Percentiles rank a stretch among this genome's conserved stretches.
These are phyloP conservation scores for Crithidia thermophila DNA, from an alignment of 208 protist genomes.

Conservation along the genomic window DNA sequence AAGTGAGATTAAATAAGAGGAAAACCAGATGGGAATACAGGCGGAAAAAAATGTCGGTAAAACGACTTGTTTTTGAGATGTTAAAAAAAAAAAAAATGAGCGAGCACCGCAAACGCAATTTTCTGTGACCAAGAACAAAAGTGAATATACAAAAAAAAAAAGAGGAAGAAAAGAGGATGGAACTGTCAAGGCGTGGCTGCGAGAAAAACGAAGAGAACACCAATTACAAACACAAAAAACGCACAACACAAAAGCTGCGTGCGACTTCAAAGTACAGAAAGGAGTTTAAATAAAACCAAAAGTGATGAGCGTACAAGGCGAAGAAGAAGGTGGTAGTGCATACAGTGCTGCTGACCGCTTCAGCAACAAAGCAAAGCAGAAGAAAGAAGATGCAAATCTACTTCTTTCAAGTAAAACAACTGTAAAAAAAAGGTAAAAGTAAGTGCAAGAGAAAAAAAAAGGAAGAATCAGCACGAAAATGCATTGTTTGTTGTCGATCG, in stretches of 20 bases:
- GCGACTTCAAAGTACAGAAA: neutral
- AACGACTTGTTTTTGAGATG: no score
- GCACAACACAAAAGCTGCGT: neutral
- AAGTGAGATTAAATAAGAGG: no score
- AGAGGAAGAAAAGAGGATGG: constrained; percentile 1
- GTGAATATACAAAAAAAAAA: constrained; percentile 14
- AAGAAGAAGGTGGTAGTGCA: neutral
- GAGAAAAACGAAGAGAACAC: constrained; percentile 5
- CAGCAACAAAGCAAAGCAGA: neutral
- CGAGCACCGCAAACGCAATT: neutral
- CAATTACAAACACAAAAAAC: neutral
- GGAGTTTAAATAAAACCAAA: neutral
- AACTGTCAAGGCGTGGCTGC: no score
- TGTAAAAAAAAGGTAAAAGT: neutral
- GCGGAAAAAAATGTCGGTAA: no score
- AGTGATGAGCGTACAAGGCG: neutral
- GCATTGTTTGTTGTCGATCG: no score
- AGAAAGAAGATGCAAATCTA: neutral
- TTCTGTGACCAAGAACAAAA: neutral
- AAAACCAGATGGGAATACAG: no score
- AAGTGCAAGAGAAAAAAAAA: neutral
- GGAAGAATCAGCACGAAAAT: neutral
- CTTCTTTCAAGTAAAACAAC: neutral
- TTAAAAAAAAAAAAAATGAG: constrained; percentile 1
- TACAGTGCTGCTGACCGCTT: neutral